Evolutionary conservation across 768 basidiomycete genomes (phyloP).

Genomic region (Leccinum pellstonianum): DNA sequence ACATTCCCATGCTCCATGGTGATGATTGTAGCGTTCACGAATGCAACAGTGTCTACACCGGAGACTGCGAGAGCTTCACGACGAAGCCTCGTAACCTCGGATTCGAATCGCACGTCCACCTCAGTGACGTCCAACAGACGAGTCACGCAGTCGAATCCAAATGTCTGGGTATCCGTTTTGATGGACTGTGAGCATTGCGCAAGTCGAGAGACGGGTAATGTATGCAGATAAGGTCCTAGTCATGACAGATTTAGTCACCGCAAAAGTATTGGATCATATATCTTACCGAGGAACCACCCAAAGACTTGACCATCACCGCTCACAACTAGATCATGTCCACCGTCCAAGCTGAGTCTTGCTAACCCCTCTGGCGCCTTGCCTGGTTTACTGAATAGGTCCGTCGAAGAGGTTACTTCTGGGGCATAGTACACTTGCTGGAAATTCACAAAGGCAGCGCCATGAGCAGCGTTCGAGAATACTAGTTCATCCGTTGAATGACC

Average conservation of each 20-base stretch:
- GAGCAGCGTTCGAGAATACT: conserved; percentile 41
- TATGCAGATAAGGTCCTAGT: conserved; percentile 41
- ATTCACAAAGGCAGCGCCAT: conserved; percentile 63
- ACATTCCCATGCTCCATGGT: conserved; percentile 62
- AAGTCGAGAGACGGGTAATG: conserved; percentile 54
- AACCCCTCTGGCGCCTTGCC: conserved; percentile 62
- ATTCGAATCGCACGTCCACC: conserved; percentile 56
- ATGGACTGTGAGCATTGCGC: conserved; percentile 48
- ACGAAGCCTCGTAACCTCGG: conserved; percentile 60
- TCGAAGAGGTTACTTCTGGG: conserved; percentile 41
- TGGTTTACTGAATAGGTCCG: conserved; percentile 67
- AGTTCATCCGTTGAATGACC: conserved; percentile 62
- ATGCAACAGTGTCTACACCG: conserved; percentile 46
- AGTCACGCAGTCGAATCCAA: conserved; percentile 64
- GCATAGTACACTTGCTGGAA: conserved; percentile 66
- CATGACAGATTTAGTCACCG: neutral
- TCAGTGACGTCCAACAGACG: conserved; percentile 56
- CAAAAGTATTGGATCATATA: neutral
- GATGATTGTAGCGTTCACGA: conserved; percentile 67
- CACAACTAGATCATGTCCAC: conserved; percentile 68
- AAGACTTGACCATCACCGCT: conserved; percentile 61
- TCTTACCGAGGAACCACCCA: conserved; percentile 73
- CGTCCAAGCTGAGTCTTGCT: conserved; percentile 65
- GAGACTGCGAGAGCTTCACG: conserved; percentile 40
- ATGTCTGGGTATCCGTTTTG: conserved; percentile 47